Evolutionary conservation across 495 filamentous ascomycete genomes (phyloP).

Genomic region (Aspergillus saccharolyticus): DNA sequence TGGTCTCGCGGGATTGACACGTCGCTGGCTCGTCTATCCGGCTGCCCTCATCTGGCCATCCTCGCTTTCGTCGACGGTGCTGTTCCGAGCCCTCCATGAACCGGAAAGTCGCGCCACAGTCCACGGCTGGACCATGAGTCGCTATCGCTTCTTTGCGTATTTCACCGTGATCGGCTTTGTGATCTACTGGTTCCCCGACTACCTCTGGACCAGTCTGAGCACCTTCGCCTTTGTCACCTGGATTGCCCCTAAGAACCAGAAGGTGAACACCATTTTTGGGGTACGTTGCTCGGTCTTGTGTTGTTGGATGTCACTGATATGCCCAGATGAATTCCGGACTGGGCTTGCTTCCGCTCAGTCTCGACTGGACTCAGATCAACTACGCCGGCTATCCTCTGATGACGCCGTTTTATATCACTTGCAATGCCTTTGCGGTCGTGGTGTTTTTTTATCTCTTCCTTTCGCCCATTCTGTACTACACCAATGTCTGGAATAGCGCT

Average conservation of each 20-base stretch:
- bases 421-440: conserved; percentile 52
- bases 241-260: conserved; percentile 52
- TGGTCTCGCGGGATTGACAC: conserved; percentile 59
- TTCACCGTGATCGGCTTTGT: conserved; percentile 43
- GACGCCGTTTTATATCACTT: conserved; percentile 61
- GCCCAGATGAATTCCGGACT: conserved; percentile 66
- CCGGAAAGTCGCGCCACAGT: conserved; percentile 38
- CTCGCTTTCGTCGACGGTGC: conserved; percentile 23
- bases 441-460: conserved; percentile 49
- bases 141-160: conserved; percentile 52
- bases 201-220: conserved; percentile 64
- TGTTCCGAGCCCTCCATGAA: conserved; percentile 43
- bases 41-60: conserved; percentile 33
- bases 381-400: conserved; percentile 46
- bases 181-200: conserved; percentile 72
- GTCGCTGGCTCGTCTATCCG: conserved; percentile 56
- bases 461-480: conserved; percentile 54
- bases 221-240: conserved; percentile 60
- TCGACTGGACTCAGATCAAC: conserved; percentile 57
- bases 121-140: conserved; percentile 50
- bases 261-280: conserved; percentile 62
- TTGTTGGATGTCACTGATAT: conserved; percentile 59
- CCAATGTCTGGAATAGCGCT: conserved; percentile 44
- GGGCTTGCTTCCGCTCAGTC: conserved; percentile 72
- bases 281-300: conserved; percentile 67